A percentile compares a stretch with the other conserved stretches of the same genome.
Conservation (phyloP, 2,329 filamentous ascomycete genomes). For the Rosellinia necatrix region DNA sequence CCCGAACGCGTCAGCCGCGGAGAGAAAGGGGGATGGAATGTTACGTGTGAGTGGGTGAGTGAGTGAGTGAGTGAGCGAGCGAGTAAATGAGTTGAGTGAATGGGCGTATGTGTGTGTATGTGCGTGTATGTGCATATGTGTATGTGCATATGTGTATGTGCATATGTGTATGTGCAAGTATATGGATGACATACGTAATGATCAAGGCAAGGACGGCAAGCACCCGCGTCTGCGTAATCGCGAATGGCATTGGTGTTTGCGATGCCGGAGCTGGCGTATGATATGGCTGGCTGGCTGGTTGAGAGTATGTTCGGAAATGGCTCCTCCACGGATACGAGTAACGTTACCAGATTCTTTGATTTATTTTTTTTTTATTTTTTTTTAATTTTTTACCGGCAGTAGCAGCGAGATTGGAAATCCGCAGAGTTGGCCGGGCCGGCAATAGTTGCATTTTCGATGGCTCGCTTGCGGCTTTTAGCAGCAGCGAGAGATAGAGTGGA, state of each 20-base stretch:
- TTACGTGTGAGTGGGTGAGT: not conserved
- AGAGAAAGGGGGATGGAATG: not conserved
- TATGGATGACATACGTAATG: constrained; percentile 44
- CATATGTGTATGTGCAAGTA: not conserved
- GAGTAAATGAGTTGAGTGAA: not conserved
- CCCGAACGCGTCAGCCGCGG: not conserved
- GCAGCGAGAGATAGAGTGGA: too few species aligned
- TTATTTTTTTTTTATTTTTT: too few species aligned
- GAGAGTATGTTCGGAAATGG: too few species aligned
- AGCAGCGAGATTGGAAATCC: too few species aligned
- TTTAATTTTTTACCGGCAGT: too few species aligned
- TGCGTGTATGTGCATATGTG: not conserved
- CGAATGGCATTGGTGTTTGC: constrained; percentile 28
- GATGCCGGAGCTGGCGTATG: constrained; percentile 1
- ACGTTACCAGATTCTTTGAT: constrained; percentile 23
- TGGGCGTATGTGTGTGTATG: not conserved
- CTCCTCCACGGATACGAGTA: constrained; percentile 14
- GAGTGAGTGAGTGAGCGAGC: not conserved
- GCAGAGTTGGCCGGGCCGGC: not conserved
- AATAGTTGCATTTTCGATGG: constrained; percentile 21
- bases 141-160: not conserved
- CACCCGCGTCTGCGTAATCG: constrained; percentile 44
- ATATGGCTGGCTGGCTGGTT: too few species aligned
- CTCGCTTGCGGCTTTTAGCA: too few species aligned
- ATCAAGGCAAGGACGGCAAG: constrained; percentile 43